Base-by-base conservation (phyloP, 1,284 basidiomycete species). In the Malassezia pachydermatis region DNA sequence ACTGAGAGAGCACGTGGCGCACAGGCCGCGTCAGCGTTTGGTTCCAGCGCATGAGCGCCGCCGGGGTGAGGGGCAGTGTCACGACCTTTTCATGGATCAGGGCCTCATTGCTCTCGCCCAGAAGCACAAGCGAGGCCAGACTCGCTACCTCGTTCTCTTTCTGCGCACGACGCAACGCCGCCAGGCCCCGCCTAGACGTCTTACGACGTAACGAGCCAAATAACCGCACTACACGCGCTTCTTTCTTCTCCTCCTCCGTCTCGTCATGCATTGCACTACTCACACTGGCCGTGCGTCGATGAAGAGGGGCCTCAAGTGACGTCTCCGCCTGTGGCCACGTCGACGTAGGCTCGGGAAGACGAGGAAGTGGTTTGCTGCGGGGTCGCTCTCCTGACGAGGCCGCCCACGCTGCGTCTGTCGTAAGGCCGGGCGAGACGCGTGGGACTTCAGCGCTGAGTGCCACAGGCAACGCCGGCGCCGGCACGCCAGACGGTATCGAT, bases 21-120 rank as follows among this genome's bases (percentile, higher is more conserved):
- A 29, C 28, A 11, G 33, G 43, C n/a, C 22, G 44, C 7, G 59
- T 57, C 8, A 65, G 38, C 44, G 63, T 62, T 14, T 53, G 61
- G 38, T 55, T 59, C 51, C 63, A 63, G 5, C 65, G 60, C 19
- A 60, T 59, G 8, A 67, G 47, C 51, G 59, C 59, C 2, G 59
- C 61, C 6, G 60, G 54, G 9, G 63, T 59, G 25, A 36, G 47
- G 1, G 65, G 45, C 5, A 52, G 24, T 40, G 41, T 45, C 8
- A 52, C 36, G 13, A 28, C 23, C 7, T 23, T 37, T 6, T 28
- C 30, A 19, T 23, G 14, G 20, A 34, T 11, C 10, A 24, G 11
- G 2, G 28, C 30, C n/a, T 28, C 43, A 3, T 11, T 3, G 19
- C 20, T 20, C 14, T 46, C 44, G 36, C 24, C 33, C 10, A 17